Conservation (phyloP, 306 rosid genomes). For the Rubus idaeus region DNA sequence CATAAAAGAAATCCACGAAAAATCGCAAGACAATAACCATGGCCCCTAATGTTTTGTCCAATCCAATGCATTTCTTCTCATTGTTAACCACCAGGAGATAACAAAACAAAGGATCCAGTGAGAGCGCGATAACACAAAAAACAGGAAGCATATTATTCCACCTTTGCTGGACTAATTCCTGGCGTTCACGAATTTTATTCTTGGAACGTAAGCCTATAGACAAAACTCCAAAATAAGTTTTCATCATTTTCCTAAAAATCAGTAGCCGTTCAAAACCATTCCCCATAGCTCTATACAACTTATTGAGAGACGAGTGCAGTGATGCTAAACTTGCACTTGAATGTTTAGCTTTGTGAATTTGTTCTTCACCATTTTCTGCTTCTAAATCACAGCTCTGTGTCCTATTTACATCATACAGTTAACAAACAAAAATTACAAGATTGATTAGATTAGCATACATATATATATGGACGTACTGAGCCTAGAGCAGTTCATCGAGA, state of each 20-base stretch:
- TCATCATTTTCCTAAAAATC: not conserved
- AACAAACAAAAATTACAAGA: not conserved
- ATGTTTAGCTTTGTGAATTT: not conserved
- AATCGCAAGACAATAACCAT: constrained; percentile 25
- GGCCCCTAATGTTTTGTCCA: constrained; percentile 25
- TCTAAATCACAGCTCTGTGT: not conserved
- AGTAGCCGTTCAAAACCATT: not conserved
- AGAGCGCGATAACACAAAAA: constrained; percentile 30
- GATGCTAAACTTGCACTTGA: not conserved
- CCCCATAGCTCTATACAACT: not conserved
- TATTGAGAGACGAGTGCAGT: not conserved
- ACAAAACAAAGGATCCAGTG: constrained; percentile 36
- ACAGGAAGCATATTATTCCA: constrained; percentile 29
- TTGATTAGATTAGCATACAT: not conserved
- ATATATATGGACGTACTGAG: too few species aligned
- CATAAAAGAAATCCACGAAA: constrained; percentile 23
- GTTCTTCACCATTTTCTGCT: not conserved
- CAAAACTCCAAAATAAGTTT: not conserved
- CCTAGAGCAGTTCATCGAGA: too few species aligned
- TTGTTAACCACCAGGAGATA: constrained; percentile 29
- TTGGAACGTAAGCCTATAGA: not conserved
- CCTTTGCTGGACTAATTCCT: not conserved
- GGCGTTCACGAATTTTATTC: not conserved
- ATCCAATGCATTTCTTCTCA: constrained; percentile 20
- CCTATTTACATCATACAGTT: not conserved